phyloP scores from a whole-genome alignment of 352 stramenopile species.

The Phytophthora sp. region DNA sequence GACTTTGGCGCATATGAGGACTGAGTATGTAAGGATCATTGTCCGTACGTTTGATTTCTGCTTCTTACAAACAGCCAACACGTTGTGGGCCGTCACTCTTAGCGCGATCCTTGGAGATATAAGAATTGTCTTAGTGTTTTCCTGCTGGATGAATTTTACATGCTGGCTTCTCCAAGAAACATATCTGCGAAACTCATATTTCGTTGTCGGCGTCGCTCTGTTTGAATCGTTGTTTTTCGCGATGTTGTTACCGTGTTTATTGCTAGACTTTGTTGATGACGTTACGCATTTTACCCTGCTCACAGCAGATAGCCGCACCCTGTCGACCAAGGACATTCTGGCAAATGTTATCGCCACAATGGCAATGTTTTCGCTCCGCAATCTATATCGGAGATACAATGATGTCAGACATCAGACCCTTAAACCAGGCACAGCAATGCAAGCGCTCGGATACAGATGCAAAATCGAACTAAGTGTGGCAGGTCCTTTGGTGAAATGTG shows the following conservation, averaged over 20 bases:
- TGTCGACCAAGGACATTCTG: background rate
- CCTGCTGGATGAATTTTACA: background rate
- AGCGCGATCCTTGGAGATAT: background rate
- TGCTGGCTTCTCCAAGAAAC: slow-evolving; percentile 6
- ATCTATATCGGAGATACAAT: background rate
- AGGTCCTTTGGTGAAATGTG: background rate
- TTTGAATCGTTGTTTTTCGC: slow-evolving; percentile 4
- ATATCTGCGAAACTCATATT: slow-evolving; percentile 5
- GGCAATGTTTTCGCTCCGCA: background rate
- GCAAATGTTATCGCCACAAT: background rate
- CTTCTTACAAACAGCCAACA: slow-evolving; percentile 5
- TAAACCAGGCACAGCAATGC: background rate
- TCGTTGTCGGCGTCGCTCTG: background rate
- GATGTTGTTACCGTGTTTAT: background rate
- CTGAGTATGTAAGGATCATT: slow-evolving; percentile 5
- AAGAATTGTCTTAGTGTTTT: background rate
- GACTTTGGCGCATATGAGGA: background rate
- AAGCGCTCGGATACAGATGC: background rate
- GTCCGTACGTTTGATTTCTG: slow-evolving; percentile 12
- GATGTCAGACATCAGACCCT: background rate
- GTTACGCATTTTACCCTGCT: no score
- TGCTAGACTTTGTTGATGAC: background rate
- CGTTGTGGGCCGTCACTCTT: background rate
- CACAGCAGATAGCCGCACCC: no score
- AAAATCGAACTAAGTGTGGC: background rate